A percentile compares a stretch with the other conserved stretches of the same genome.
phyloP scores from a whole-genome alignment of 495 filamentous ascomycete genomes.

The Penicillium steckii region DNA sequence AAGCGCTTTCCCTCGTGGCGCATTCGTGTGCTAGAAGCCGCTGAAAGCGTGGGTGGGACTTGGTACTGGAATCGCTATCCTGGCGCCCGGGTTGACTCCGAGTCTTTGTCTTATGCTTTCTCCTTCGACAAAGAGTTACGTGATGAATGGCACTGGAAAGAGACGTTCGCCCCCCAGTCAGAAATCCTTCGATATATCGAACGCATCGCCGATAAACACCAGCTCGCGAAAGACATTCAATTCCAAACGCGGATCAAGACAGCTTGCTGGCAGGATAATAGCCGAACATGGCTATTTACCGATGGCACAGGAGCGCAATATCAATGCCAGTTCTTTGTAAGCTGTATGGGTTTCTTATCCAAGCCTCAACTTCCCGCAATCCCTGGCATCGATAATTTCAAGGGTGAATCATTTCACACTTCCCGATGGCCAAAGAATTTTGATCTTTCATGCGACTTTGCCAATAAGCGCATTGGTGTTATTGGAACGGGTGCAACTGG shows the following conservation, averaged over 20 bases:
- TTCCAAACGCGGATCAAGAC: slow-evolving; percentile 25
- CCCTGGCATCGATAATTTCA: slow-evolving; percentile 22
- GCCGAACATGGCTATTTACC: slow-evolving; percentile 17
- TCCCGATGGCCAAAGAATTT: slow-evolving; percentile 41
- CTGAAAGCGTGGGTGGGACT: slow-evolving; percentile 48
- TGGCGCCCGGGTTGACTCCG: slow-evolving; percentile 25
- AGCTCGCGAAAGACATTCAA: slow-evolving; percentile 24
- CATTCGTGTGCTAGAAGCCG: slow-evolving; percentile 46
- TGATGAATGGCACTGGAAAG: slow-evolving; percentile 28
- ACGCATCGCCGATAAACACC: slow-evolving; percentile 21
- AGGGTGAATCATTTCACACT: slow-evolving; percentile 36
- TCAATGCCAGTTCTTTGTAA: slow-evolving; percentile 16
- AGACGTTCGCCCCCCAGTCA: slow-evolving; percentile 19
- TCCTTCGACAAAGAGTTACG: slow-evolving; percentile 25
- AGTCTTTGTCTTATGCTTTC: slow-evolving; percentile 25
- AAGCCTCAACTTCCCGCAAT: slow-evolving; percentile 32
- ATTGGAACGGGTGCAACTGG: slow-evolving; percentile 53
- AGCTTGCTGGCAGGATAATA: slow-evolving; percentile 15
- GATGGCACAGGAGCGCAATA: slow-evolving; percentile 9
- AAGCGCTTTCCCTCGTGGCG: slow-evolving; percentile 38
- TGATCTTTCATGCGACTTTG: slow-evolving; percentile 23
- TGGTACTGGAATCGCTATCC: slow-evolving; percentile 47
- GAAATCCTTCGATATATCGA: slow-evolving; percentile 31
- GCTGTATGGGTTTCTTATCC: slow-evolving; percentile 21
- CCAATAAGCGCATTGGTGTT: slow-evolving; percentile 47